Conservation (phyloP, 169 alveolate genomes). For the Cyclospora cayetanensis region DNA sequence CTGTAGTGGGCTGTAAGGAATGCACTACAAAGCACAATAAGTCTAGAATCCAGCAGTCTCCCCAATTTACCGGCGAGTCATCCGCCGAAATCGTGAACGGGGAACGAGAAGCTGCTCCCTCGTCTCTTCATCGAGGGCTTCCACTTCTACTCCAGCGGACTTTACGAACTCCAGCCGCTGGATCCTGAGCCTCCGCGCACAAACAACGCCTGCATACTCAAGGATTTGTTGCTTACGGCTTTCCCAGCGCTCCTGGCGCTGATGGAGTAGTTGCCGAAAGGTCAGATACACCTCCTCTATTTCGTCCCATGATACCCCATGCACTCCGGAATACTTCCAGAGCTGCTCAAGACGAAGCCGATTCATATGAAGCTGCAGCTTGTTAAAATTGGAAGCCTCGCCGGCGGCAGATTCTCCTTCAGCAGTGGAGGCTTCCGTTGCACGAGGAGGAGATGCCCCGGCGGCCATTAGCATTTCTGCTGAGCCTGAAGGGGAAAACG, state of each 20-base stretch:
- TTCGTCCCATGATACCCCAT: constrained; percentile 72
- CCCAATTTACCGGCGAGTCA: constrained; percentile 25
- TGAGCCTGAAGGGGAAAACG: neutral
- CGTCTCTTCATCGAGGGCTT: neutral
- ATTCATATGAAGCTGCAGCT: constrained; percentile 35
- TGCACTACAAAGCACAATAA: too few relatives aligned
- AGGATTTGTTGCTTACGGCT: neutral
- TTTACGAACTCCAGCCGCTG: neutral
- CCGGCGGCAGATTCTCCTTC: neutral
- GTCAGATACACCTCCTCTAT: constrained; percentile 63
- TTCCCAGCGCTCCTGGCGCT: constrained; percentile 54
- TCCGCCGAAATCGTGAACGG: constrained; percentile 20
- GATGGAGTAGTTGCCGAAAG: constrained; percentile 7
- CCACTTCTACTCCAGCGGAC: neutral
- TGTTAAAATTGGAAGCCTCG: neutral
- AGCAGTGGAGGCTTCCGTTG: neutral
- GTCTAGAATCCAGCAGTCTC: too few relatives aligned
- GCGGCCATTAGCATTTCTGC: neutral
- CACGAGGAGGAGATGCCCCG: neutral
- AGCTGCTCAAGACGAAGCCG: constrained; percentile 62
- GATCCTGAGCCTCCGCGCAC: constrained; percentile 4
- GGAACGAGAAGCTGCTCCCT: constrained; percentile 50
- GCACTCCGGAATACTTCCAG: constrained; percentile 62
- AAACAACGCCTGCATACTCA: constrained; percentile 53
- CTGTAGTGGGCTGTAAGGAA: too few relatives aligned